Base-by-base conservation (phyloP, 257 asterid genomes). In the Scutellaria baicalensis region DNA sequence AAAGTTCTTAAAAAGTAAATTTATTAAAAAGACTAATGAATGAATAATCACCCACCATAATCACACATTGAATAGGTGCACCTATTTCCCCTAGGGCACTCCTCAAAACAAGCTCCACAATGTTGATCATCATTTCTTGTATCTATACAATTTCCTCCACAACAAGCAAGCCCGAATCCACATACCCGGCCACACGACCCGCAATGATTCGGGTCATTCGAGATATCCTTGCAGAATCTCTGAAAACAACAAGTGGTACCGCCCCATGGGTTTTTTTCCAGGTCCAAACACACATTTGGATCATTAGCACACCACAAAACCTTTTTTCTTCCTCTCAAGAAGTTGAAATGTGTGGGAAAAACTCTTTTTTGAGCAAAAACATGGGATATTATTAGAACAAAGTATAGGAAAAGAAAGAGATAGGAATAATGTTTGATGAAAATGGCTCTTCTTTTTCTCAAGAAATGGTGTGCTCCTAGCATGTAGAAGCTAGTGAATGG, bases 11-110 rank as follows among this genome's bases (percentile, higher is more conserved):
- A 40, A 4, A 40, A 40, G 12, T 43, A 68, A 16, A 67, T 13
- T 43, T 27, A 3, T 8, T 8, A 27, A 38, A 20, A 42, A 6
- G 7, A 72, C 6, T 6, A 55, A 56, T n/a, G n/a, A 11, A 60
- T 71, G 36, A 43, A 17, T 11, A 56, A 82, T 55, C 42, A 70
- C 13, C 76, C 77, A 73, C 79, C 82, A 76, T 79, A 82, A 63
- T 74, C 87, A 74, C 87, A 82, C 87, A 82, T 82, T 10, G 81
- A 79, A 70, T 73, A 82, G 44, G 84, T 54, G 71, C 87, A 82
- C 33, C 61, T 57, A 36, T 23, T 56, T 17, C 51, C 68, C 18
- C 64, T 57, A 23, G 68, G 66, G 71, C 84, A 80, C 59, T 43
- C 79, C 77, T 77, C 81, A 74, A 77, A 83, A 39, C 85, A 80